These are phyloP conservation scores for Solanum medicagineum DNA, from an alignment of 257 asterid species.

Conservation along the genomic window DNA sequence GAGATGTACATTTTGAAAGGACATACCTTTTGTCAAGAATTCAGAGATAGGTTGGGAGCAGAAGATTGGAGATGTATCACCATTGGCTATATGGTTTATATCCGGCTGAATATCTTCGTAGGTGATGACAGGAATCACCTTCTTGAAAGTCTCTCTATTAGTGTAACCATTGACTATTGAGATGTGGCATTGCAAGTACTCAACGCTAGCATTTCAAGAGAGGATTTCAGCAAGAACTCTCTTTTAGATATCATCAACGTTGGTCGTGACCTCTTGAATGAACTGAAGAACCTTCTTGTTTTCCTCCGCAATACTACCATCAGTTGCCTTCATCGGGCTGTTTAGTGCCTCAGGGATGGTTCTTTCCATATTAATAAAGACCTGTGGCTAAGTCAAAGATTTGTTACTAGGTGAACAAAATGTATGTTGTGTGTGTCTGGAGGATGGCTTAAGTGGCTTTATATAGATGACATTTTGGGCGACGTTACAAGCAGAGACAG, in stretches of 20 bases:
- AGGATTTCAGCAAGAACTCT: constrained; percentile 31
- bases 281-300: constrained; percentile 13
- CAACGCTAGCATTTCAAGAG: constrained; percentile 16
- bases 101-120: constrained; percentile 22
- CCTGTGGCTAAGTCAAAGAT: not conserved
- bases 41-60: constrained; percentile 27
- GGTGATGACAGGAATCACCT: constrained; percentile 18
- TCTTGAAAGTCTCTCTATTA: constrained; percentile 25
- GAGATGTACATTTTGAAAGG: not conserved
- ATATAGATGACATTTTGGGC: too few species aligned
- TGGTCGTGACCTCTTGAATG: constrained; percentile 17
- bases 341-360: constrained; percentile 15
- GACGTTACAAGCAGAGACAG: too few species aligned
- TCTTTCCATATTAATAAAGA: not conserved
- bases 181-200: constrained; percentile 12
- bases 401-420: not conserved
- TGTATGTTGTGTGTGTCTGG: not conserved
- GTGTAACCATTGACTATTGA: constrained; percentile 17
- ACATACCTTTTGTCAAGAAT: constrained; percentile 24
- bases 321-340: not conserved
- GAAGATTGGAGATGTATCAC: constrained; percentile 21
- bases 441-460: not conserved
- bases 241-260: constrained; percentile 21
- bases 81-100: constrained; percentile 20
- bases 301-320: not conserved